Evolutionary conservation across 495 filamentous ascomycete genomes (phyloP), one percentile per base, ranked within the genome.

Genomic region (Hypoxylon lienhwacheense): DNA sequence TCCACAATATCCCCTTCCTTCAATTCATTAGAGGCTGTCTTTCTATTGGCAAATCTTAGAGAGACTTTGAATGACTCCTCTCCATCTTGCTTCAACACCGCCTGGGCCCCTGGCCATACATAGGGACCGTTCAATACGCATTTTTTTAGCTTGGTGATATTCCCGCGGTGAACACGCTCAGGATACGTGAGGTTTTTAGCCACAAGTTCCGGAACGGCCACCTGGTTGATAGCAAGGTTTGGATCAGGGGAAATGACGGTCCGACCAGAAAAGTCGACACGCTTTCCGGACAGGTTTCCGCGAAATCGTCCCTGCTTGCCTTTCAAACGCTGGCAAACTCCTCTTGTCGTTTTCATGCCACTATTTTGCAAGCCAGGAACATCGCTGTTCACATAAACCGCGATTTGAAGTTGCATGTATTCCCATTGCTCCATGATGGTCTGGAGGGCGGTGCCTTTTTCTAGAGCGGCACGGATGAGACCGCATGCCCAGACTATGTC

Each of bases 381-480:
- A 63, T 95, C 91, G 43, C 90, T 95, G 76, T 98, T 96, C 59
- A 98, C 92, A 65, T 97, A 97, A 77, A 97, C 90, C 20, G 92
- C 93, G 45, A 97, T 87, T 56, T 96, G 91, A 6, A 95, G 73
- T 63, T 96, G 91, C 61, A 98, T 75, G 63, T 91, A 97, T 63
- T 97, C 93, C 95, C 95, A 98, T 53, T 93, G 90, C 71, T 97
- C 93, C 89, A 97, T 96, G 43, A 97, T 88, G 1, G 85, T 91
- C 58, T 86, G 81, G 2, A 98, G 80, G 4, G 89, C 83, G 6
- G 89, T 85, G 29, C 93, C 95, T 57, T 87, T 88, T 28, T 85
- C 73, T 20, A 98, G 66, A 1, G 89, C 87, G 21, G 85, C 83
- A 33, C 88, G 85, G 39, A 98, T 84, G 35, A 89, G 77, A 39